These are phyloP conservation scores for Phytophthora multivora DNA, from an alignment of 352 stramenopile genomes.

Conservation along the genomic window DNA sequence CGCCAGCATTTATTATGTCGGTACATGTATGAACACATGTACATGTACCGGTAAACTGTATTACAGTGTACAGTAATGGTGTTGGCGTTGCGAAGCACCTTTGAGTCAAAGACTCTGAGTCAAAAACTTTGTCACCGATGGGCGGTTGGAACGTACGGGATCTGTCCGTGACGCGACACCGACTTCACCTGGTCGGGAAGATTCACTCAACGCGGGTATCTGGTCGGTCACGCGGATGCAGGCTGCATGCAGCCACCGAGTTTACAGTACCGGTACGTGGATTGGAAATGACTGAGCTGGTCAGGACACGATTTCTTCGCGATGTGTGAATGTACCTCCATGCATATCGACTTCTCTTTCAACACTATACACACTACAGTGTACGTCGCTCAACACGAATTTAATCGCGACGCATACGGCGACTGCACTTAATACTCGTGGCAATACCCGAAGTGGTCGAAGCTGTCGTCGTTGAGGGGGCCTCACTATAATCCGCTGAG, in stretches of 20 bases:
- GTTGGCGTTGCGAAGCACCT: too few species aligned
- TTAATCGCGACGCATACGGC: constrained; percentile 21
- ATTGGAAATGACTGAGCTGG: background rate
- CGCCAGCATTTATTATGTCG: constrained; percentile 5
- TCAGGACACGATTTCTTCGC: background rate
- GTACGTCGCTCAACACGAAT: background rate
- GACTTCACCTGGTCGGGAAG: constrained; percentile 4
- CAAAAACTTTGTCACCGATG: background rate
- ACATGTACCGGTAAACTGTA: too few species aligned
- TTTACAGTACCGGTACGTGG: too few species aligned
- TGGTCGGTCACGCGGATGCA: constrained; percentile 8
- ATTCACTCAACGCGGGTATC: background rate
- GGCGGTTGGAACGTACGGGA: background rate
- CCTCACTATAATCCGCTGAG: background rate
- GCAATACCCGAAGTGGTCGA: constrained; percentile 2
- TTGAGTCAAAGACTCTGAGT: too few species aligned
- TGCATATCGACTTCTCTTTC: background rate
- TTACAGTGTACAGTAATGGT: too few species aligned
- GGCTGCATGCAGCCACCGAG: too few species aligned
- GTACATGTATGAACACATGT: too few species aligned
- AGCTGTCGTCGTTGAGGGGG: constrained; percentile 3
- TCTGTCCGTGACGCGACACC: background rate
- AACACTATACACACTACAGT: constrained; percentile 7
- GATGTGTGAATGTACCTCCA: too few species aligned
- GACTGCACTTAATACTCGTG: constrained; percentile 15